Evolutionary conservation across 805 yeast genomes (phyloP).

Genomic region (Candida silvicultrix): DNA sequence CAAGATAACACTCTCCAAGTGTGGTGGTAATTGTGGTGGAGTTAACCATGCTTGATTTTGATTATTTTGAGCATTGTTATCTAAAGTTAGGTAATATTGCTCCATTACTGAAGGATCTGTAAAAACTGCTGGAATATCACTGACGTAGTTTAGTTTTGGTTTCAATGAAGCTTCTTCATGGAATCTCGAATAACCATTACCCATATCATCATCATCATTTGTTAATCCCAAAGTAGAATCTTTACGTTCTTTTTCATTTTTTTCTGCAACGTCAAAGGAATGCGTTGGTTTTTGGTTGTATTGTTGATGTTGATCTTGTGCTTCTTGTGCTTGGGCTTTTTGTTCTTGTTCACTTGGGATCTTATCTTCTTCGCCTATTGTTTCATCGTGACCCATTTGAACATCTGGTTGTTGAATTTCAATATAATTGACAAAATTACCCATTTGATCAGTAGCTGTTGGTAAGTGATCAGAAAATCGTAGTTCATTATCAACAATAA

Average conservation of each 20-base stretch:
- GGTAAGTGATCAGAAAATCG: slow-evolving; percentile 83
- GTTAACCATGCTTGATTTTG: slow-evolving; percentile 61
- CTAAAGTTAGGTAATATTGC: slow-evolving; percentile 72
- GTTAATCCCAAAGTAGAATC: slow-evolving; percentile 62
- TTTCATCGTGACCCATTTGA: slow-evolving; percentile 27
- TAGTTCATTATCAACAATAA: slow-evolving; percentile 90
- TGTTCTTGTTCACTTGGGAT: slow-evolving; percentile 19
- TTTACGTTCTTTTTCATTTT: slow-evolving; percentile 12
- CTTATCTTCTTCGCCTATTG: slow-evolving; percentile 14
- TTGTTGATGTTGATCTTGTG: slow-evolving; percentile 2
- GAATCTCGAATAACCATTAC: slow-evolving; percentile 71
- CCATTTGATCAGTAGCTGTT: slow-evolving; percentile 97
- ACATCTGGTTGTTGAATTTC: slow-evolving; percentile 46
- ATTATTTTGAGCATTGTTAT: slow-evolving; percentile 55
- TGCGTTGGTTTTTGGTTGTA: slow-evolving; percentile 5
- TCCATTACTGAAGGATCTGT: slow-evolving; percentile 86
- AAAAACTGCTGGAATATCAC: slow-evolving; percentile 75
- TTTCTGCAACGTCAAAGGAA: not conserved
- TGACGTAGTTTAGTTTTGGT: slow-evolving; percentile 38
- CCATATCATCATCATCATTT: slow-evolving; percentile 75
- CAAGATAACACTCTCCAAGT: slow-evolving; percentile 86
- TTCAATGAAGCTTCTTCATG: slow-evolving; percentile 47
- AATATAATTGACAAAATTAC: slow-evolving; percentile 87
- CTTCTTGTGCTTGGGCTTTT: slow-evolving; percentile 2
- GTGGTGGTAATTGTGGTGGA: slow-evolving; percentile 97